A percentile compares a stretch with the other conserved stretches of the same genome.
These are phyloP conservation scores for Phytophthora tentaculata DNA, from an alignment of 352 stramenopile genomes.

Conservation along the genomic window DNA sequence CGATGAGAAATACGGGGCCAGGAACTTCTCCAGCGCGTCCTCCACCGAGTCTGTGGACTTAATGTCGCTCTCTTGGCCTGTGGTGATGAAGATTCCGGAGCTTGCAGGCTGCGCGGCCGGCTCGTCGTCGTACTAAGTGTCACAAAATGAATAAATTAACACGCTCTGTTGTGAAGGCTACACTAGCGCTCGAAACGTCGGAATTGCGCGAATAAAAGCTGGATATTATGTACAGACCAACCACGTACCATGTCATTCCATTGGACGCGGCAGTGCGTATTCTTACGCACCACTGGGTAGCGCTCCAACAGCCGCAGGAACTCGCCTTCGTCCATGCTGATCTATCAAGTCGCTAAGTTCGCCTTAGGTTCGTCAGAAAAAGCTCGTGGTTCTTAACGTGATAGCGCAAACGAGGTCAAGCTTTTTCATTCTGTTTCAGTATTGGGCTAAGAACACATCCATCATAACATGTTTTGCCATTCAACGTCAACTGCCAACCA, in stretches of 20 bases:
- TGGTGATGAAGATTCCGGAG: slow-evolving; percentile 34
- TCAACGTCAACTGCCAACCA: slow-evolving; percentile 10
- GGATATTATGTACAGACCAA: background rate
- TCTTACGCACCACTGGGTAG: slow-evolving; percentile 83
- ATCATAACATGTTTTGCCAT: slow-evolving; percentile 2
- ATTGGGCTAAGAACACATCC: background rate
- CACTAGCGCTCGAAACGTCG: background rate
- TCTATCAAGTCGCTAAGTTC: background rate
- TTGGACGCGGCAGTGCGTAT: slow-evolving; percentile 78
- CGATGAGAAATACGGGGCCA: slow-evolving; percentile 67
- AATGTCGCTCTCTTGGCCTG: slow-evolving; percentile 40
- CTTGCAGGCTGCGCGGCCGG: slow-evolving; percentile 14
- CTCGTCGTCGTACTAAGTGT: slow-evolving; percentile 35
- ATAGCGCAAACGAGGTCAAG: slow-evolving; percentile 9
- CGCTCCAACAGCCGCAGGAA: slow-evolving; percentile 72
- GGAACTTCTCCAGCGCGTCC: slow-evolving; percentile 67
- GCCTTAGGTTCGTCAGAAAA: slow-evolving; percentile 1
- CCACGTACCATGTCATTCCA: slow-evolving; percentile 75
- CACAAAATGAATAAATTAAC: background rate
- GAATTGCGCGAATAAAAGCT: background rate
- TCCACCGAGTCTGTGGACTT: slow-evolving; percentile 45
- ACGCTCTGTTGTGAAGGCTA: background rate
- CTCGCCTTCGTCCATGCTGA: slow-evolving; percentile 71
- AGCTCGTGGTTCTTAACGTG: slow-evolving; percentile 1
- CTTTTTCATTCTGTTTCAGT: background rate